Percentiles rank a stretch among this genome's conserved stretches.
Conservation (phyloP, 176 grass and related monocot genomes). For the Zoysia pacifica region DNA sequence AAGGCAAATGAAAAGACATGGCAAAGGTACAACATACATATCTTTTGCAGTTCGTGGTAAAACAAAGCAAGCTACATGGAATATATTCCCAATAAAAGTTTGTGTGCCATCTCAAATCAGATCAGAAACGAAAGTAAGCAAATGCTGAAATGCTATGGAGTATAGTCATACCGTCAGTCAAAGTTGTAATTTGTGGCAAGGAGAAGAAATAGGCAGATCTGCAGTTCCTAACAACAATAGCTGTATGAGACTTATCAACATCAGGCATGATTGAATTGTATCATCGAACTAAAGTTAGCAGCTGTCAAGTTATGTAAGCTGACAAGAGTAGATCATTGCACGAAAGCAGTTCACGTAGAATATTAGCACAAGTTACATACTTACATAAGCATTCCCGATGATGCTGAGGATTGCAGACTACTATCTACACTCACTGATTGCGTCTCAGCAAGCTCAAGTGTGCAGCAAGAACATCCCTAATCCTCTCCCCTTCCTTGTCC, state of each 20-base stretch:
- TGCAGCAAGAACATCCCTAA: constrained; percentile 71
- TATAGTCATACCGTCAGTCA: neutral
- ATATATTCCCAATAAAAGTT: constrained; percentile 10
- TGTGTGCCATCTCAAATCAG: constrained; percentile 1
- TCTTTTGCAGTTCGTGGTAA: neutral
- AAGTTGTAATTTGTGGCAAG: neutral
- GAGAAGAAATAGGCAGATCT: neutral
- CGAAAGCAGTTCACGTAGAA: constrained; percentile 18
- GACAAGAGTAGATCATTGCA: constrained; percentile 6
- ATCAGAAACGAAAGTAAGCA: neutral
- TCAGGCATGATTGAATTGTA: neutral
- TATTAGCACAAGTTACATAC: constrained; percentile 29
- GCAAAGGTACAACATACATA: neutral
- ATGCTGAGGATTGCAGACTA: constrained; percentile 19
- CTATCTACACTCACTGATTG: constrained; percentile 34
- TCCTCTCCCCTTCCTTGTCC: constrained; percentile 74
- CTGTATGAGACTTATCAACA: neutral
- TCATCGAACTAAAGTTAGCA: neutral
- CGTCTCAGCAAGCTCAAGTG: constrained; percentile 67
- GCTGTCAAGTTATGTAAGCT: neutral
- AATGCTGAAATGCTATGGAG: constrained; percentile 6
- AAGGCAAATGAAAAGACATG: neutral
- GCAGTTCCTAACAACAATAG: neutral
- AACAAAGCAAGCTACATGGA: constrained; percentile 13
- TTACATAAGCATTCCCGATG: constrained; percentile 23